Conservation (phyloP, 257 asterid species). For the Eustoma russellianum region DNA sequence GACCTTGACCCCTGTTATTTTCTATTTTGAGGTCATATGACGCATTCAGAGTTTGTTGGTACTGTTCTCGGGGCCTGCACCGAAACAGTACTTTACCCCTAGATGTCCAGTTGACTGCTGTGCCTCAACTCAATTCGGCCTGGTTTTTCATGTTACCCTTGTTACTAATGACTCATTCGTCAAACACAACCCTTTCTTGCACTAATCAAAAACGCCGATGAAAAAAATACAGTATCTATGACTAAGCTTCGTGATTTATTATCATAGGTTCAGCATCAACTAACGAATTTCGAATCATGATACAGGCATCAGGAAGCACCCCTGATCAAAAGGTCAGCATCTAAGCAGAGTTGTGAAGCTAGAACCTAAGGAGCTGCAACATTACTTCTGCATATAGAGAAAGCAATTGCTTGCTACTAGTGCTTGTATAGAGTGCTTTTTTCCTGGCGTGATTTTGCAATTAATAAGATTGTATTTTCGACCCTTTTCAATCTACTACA, state of each 20-base stretch:
- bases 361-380: conserved; percentile 1
- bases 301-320: conserved; percentile 31
- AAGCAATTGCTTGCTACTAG: not conserved
- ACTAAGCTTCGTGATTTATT: no score
- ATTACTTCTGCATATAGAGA: conserved; percentile 1
- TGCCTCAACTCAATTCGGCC: not conserved
- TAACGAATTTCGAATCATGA: not conserved
- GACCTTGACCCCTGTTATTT: no score
- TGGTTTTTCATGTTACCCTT: no score
- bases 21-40: no score
- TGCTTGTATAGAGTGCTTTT: conserved; percentile 25
- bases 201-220: no score
- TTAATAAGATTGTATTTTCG: conserved; percentile 13
- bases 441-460: conserved; percentile 11
- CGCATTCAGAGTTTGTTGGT: not conserved
- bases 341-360: conserved; percentile 11
- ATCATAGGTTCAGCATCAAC: not conserved
- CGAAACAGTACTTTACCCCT: conserved; percentile 2
- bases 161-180: no score
- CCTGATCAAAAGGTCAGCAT: conserved; percentile 30
- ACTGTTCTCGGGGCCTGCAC: conserved; percentile 1
- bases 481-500: conserved; percentile 13
- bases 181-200: no score
- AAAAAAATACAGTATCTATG: no score
- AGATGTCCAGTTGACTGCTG: not conserved